Percentiles rank a stretch among this genome's conserved stretches.
These are phyloP conservation scores for Neurospora tetraspora DNA, from an alignment of 495 filamentous ascomycete genomes.

Conservation along the genomic window DNA sequence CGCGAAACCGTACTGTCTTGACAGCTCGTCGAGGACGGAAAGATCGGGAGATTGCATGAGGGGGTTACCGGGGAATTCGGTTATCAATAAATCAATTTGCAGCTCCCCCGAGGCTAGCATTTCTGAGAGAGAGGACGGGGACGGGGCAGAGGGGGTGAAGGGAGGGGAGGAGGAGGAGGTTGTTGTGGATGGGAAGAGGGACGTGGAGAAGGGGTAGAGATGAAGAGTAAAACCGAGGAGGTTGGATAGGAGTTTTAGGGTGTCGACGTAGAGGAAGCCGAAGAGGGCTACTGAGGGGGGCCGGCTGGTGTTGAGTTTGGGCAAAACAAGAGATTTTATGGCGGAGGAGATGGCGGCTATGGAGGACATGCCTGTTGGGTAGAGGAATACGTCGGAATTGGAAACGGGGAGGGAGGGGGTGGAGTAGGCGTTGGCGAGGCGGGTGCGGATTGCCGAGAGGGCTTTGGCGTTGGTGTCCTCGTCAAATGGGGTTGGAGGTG, in stretches of 20 bases:
- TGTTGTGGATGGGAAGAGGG: not conserved
- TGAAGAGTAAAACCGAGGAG: not conserved
- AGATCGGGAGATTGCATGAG: conserved; percentile 15
- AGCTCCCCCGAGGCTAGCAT: not conserved
- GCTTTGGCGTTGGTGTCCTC: not conserved
- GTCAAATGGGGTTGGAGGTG: not conserved
- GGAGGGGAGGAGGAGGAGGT: no score
- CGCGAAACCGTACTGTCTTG: not conserved
- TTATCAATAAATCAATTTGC: conserved; percentile 7
- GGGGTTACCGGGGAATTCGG: conserved; percentile 23
- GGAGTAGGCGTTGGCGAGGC: conserved; percentile 1
- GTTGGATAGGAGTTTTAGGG: conserved; percentile 10
- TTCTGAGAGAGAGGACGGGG: not conserved
- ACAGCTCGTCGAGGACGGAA: not conserved
- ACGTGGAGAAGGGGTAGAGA: conserved; percentile 1
- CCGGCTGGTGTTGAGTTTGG: not conserved
- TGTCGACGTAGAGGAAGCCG: conserved; percentile 21
- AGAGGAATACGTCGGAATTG: conserved; percentile 16
- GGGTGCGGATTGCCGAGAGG: not conserved
- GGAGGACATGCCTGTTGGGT: conserved; percentile 14
- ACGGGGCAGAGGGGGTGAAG: no score
- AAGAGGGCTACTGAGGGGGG: not conserved
- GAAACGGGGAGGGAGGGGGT: not conserved
- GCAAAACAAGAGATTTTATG: not conserved
- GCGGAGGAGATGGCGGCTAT: conserved; percentile 3